Percentiles rank a stretch among this genome's conserved stretches.
Evolutionary conservation across 805 yeast species (phyloP).

Genomic region (Saccharomyces mikatae): DNA sequence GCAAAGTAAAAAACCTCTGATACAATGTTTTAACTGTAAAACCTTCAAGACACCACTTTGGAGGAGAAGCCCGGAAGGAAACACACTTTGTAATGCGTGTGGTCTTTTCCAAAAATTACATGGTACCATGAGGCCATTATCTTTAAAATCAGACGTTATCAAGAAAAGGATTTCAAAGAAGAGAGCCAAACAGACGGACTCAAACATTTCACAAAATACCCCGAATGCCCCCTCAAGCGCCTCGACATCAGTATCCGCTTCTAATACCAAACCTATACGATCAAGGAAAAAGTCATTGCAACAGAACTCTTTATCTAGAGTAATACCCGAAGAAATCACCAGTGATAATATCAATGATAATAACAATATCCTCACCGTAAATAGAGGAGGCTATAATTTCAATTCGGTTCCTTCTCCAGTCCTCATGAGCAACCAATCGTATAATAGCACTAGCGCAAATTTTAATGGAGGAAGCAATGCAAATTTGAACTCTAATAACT

Average conservation of each 20-base stretch:
- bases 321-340: not conserved
- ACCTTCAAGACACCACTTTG: slow-evolving; percentile 91
- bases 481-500: slow-evolving; percentile 12
- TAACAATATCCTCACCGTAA: slow-evolving; percentile 1
- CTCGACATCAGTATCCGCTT: not conserved
- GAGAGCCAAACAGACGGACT: slow-evolving; percentile 36
- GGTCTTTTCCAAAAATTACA: slow-evolving; percentile 87
- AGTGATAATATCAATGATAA: slow-evolving; percentile 5
- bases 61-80: slow-evolving; percentile 89
- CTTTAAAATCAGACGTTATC: slow-evolving; percentile 85
- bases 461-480: not conserved
- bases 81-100: slow-evolving; percentile 92
- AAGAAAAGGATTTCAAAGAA: slow-evolving; percentile 65
- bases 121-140: slow-evolving; percentile 90
- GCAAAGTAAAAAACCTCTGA: slow-evolving; percentile 25
- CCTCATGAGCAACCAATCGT: not conserved
- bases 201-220: slow-evolving; percentile 3
- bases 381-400: not conserved
- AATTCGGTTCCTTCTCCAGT: not conserved
- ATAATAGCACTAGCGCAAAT: not conserved
- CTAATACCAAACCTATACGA: not conserved
- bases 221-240: not conserved
- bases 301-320: not conserved
- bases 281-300: not conserved
- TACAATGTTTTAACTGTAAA: slow-evolving; percentile 76